Percentiles rank a stretch among this genome's conserved stretches.
Evolutionary conservation across 2,329 filamentous ascomycete species (phyloP).

Genomic region (Cordyceps sp.): DNA sequence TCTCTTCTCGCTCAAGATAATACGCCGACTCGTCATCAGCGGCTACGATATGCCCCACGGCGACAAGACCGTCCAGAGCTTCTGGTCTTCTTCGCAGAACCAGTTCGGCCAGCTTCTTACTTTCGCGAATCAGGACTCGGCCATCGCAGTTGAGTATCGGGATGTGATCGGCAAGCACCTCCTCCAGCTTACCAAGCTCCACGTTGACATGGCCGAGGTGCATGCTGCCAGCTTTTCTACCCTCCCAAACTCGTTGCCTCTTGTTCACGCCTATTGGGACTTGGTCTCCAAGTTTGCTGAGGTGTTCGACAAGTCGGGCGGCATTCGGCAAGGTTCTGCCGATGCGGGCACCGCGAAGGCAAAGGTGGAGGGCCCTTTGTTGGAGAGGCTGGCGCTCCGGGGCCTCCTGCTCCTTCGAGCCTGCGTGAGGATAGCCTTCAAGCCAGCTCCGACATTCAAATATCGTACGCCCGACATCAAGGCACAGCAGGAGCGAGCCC

Average conservation of each 20-base stretch:
- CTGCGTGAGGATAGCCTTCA: constrained; percentile 74
- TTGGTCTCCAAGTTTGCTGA: constrained; percentile 63
- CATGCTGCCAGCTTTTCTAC: constrained; percentile 74
- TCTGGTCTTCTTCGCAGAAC: constrained; percentile 65
- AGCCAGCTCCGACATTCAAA: constrained; percentile 66
- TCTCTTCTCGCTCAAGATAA: constrained; percentile 58
- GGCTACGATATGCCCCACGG: constrained; percentile 75
- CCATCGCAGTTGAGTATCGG: constrained; percentile 34
- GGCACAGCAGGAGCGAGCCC: constrained; percentile 56
- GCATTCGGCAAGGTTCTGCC: constrained; percentile 28
- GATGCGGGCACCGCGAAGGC: constrained; percentile 23
- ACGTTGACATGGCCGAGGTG: constrained; percentile 65
- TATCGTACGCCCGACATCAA: constrained; percentile 62
- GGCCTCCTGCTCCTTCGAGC: constrained; percentile 68
- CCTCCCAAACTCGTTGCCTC: constrained; percentile 60
- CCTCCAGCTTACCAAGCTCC: constrained; percentile 80
- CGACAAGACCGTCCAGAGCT: constrained; percentile 56
- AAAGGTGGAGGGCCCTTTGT: constrained; percentile 42
- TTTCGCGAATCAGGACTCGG: constrained; percentile 40
- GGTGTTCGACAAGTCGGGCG: constrained; percentile 46
- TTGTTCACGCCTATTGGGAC: constrained; percentile 75
- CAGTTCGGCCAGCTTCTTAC: constrained; percentile 65
- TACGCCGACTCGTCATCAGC: constrained; percentile 61
- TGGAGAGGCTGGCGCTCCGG: constrained; percentile 69
- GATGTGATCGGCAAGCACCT: constrained; percentile 68